Evolutionary conservation across 148 eudicot species (phyloP), one percentile per base, ranked within the genome.

Genomic region (Vaccinium darrowii): DNA sequence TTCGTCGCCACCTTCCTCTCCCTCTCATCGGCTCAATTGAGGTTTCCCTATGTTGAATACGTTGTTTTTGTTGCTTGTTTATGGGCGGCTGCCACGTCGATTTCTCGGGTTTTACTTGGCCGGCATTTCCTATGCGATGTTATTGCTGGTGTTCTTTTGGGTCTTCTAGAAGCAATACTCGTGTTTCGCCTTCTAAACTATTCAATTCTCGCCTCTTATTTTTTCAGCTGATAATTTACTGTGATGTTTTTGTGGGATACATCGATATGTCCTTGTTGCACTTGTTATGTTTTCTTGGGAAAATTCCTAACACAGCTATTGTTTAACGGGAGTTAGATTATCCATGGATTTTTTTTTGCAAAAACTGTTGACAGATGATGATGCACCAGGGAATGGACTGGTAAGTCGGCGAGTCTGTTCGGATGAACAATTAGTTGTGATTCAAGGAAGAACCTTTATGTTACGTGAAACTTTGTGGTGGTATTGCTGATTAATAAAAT

Each of bases 121-220:
- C 84, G 98, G 67, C 98, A 95, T 91, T 95, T 89, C 71, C 89
- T 92, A 36, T 82, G 92, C 75, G 96, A 95, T 90, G 94, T 94
- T 54, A 57, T 90, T 71, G 96, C 91, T 52, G 98, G 98, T 54
- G 89, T 89, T n/a, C 71, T 82, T 80, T 84, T 95, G 86, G 98
- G 98, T 74, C 85, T 92, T 80, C 60, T 94, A 77, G 91, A 93
- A 82, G 97, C 86, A 9, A 33, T 87, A 1, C 79, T 93, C 79
- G 91, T 94, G 81, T 85, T 85, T 83, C 91, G 81, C 19, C 87
- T 85, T 82, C 49, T 95, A 43, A 88, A 88, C 82, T 73, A 60
- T 36, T 79, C 83, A 63, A 36, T 60, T 49, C 81, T 85, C 53
- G 51, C 7, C 14, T 81, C 87, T 2, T 58, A 81, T 60, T 43